A percentile compares a stretch with the other conserved stretches of the same genome.
phyloP scores from a whole-genome alignment of 805 yeast species.

The Hanseniaspora nectarophila region DNA sequence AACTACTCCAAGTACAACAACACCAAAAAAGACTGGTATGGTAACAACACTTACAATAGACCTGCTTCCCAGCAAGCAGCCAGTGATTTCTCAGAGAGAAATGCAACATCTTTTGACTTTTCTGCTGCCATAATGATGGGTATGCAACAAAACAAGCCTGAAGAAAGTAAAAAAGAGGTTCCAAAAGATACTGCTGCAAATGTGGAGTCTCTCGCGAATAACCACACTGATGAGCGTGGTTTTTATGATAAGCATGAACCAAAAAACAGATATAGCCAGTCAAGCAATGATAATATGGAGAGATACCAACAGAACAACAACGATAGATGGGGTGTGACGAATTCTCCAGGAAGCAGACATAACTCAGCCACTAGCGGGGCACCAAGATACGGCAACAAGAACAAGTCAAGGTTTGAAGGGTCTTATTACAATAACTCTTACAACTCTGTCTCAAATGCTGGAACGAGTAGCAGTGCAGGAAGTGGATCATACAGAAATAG shows the following conservation, averaged over 20 bases:
- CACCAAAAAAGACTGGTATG: background rate
- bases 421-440: background rate
- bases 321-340: conserved; percentile 2
- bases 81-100: conserved; percentile 8
- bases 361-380: background rate
- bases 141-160: conserved; percentile 2
- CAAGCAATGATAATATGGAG: background rate
- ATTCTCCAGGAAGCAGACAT: background rate
- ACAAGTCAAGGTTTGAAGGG: conserved; percentile 11
- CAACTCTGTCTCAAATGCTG: background rate
- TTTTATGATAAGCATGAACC: background rate
- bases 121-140: conserved; percentile 16
- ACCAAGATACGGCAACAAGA: background rate
- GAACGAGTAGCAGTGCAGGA: background rate
- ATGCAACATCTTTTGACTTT: conserved; percentile 12
- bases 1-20: background rate
- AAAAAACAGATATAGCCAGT: background rate
- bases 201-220: background rate
- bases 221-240: background rate
- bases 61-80: background rate
- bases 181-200: background rate
- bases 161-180: background rate
- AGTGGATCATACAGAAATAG: background rate
- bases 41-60: background rate
- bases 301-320: background rate